A percentile compares a stretch with the other conserved stretches of the same genome.
Conservation (phyloP, 1,284 basidiomycete genomes). For the Ceratobasidium sp. region DNA sequence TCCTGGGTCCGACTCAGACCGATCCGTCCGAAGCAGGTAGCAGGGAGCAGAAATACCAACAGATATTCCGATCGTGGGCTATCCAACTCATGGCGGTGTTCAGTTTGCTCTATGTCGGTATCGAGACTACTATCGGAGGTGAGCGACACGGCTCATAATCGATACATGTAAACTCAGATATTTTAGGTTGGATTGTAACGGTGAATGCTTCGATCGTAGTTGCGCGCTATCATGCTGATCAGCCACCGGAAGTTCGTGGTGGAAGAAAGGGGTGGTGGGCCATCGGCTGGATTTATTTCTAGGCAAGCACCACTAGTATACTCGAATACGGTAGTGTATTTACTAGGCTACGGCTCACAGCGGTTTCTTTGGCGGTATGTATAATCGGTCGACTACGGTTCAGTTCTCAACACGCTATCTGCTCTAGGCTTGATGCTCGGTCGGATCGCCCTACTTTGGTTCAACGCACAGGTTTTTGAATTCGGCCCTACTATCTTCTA, state of each 20-base stretch:
- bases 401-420: neutral
- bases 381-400: neutral
- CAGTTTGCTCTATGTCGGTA: conserved; percentile 61
- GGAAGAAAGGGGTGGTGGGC: conserved; percentile 60
- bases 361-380: conserved; percentile 61
- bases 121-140: conserved; percentile 61
- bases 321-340: conserved; percentile 52
- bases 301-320: conserved; percentile 41
- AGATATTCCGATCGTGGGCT: conserved; percentile 42
- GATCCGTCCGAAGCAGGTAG: conserved; percentile 17
- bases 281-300: conserved; percentile 64
- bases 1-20: conserved; percentile 7
- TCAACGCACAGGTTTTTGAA: conserved; percentile 64
- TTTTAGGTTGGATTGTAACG: conserved; percentile 66
- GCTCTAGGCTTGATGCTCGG: conserved; percentile 66
- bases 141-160: neutral
- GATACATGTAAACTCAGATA: neutral
- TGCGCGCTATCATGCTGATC: neutral
- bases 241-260: conserved; percentile 55
- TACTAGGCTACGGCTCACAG: neutral
- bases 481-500: conserved; percentile 27
- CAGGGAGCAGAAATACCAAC: conserved; percentile 39
- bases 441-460: conserved; percentile 65
- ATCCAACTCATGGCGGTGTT: conserved; percentile 61
- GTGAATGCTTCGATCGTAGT: conserved; percentile 49